Conservation (phyloP, 1,284 basidiomycete species). For the Trametes sp. region DNA sequence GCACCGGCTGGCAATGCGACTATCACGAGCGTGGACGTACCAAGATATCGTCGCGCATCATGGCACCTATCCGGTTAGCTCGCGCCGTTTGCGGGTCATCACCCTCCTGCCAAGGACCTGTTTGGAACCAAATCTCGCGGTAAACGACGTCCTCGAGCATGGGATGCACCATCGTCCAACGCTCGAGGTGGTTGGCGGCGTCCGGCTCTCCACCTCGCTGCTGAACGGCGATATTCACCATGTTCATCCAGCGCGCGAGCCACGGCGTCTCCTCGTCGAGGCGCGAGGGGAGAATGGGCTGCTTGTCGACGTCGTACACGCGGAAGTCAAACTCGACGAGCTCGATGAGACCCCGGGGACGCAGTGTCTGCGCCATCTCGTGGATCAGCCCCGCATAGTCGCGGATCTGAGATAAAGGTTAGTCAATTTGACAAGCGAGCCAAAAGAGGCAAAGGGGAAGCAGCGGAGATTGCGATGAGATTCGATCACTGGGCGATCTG, state of each 20-base stretch:
- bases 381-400: conserved; percentile 71
- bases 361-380: conserved; percentile 69
- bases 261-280: conserved; percentile 54
- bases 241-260: conserved; percentile 68
- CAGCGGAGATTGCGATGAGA: conserved; percentile 37
- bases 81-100: conserved; percentile 39
- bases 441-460: conserved; percentile 24
- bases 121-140: conserved; percentile 65
- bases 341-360: conserved; percentile 73
- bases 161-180: conserved; percentile 60
- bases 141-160: conserved; percentile 63
- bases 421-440: conserved; percentile 25
- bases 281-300: conserved; percentile 47
- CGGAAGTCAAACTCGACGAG: conserved; percentile 74
- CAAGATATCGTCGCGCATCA: conserved; percentile 54
- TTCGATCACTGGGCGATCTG: conserved; percentile 27
- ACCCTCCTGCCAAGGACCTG: conserved; percentile 53
- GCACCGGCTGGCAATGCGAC: not conserved
- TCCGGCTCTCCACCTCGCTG: conserved; percentile 67
- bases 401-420: conserved; percentile 58
- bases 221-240: conserved; percentile 56
- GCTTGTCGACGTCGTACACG: conserved; percentile 59
- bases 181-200: conserved; percentile 60
- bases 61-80: conserved; percentile 43
- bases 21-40: conserved; percentile 35